phyloP scores from a whole-genome alignment of 2,329 filamentous ascomycete species.

The Dryadomyces sulphureus region DNA sequence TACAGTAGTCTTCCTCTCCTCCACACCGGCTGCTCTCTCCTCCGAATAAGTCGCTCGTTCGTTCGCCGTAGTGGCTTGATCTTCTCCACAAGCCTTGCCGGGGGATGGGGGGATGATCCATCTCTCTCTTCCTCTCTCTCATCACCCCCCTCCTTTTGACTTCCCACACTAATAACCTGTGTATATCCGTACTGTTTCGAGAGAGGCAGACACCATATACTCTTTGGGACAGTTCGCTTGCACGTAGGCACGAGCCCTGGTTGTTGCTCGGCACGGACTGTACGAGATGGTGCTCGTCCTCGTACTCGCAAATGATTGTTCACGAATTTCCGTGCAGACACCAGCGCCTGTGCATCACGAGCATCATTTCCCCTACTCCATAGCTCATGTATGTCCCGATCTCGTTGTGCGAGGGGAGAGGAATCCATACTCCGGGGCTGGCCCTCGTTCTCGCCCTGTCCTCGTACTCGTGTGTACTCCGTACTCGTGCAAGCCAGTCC shows the following conservation, averaged over 20 bases:
- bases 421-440: too few relatives aligned
- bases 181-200: not conserved
- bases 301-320: too few relatives aligned
- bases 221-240: not conserved
- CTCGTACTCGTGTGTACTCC: too few relatives aligned
- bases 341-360: not conserved
- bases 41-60: too few relatives aligned
- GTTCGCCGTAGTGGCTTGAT: not conserved
- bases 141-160: not conserved
- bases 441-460: too few relatives aligned
- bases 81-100: not conserved
- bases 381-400: not conserved
- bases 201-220: not conserved
- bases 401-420: too few relatives aligned
- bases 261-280: not conserved
- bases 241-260: not conserved
- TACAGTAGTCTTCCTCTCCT: too few relatives aligned
- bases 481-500: too few relatives aligned
- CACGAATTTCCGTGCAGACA: too few relatives aligned
- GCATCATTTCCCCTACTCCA: not conserved
- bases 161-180: not conserved
- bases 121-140: too few relatives aligned
- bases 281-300: too few relatives aligned
- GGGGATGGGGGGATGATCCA: not conserved
- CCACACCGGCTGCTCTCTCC: not conserved